Conservation (phyloP, 1,284 basidiomycete species). For the Ceratobasidium sp. region DNA sequence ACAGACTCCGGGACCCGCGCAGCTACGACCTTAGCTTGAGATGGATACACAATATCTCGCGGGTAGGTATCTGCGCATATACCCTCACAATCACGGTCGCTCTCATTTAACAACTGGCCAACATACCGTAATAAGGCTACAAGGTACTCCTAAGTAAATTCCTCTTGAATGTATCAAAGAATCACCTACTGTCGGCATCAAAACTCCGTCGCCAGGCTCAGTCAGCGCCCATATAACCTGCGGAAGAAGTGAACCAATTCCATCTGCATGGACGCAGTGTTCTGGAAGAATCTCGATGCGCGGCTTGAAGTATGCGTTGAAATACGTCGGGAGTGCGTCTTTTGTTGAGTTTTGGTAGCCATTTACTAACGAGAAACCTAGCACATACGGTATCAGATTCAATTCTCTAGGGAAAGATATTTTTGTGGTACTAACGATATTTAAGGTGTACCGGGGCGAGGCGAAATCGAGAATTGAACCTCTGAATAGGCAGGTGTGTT, state of each 20-base stretch:
- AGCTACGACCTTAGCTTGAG: constrained; percentile 31
- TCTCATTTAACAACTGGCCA: too few species aligned
- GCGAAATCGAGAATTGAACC: constrained; percentile 31
- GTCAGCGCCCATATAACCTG: constrained; percentile 29
- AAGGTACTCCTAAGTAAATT: neutral
- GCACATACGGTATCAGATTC: neutral
- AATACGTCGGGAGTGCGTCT: constrained; percentile 5
- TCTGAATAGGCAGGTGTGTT: too few species aligned
- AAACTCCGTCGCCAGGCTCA: constrained; percentile 35
- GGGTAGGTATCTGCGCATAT: neutral
- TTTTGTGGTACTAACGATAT: constrained; percentile 12
- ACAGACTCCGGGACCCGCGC: constrained; percentile 1
- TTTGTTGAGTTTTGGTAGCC: constrained; percentile 11
- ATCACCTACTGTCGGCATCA: constrained; percentile 31
- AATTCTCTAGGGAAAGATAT: neutral
- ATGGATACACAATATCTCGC: constrained; percentile 27
- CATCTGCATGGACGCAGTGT: constrained; percentile 32
- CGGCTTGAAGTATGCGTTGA: constrained; percentile 37
- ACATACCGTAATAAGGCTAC: constrained; percentile 42
- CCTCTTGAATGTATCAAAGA: neutral
- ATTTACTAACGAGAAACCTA: constrained; percentile 18
- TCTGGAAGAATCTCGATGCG: constrained; percentile 3
- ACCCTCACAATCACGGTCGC: too few species aligned
- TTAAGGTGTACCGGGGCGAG: constrained; percentile 22
- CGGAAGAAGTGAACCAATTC: constrained; percentile 10